Conservation (phyloP, 768 basidiomycete species). For the Hericium rajendrae region DNA sequence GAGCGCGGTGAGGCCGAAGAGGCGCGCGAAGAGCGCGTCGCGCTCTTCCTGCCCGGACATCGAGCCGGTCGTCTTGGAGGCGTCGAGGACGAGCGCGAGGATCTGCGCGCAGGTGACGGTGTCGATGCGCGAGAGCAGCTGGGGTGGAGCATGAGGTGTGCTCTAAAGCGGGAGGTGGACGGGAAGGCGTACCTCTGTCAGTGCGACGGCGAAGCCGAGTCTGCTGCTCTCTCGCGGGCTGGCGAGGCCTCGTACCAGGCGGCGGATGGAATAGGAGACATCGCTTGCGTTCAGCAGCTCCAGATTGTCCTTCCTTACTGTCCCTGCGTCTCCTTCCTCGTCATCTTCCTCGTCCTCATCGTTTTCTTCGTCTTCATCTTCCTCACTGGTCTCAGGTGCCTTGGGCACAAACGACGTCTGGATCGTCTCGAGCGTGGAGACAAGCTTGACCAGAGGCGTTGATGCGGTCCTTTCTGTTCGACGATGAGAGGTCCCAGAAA, state of each 20-base stretch:
- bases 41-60: slow-evolving; percentile 90
- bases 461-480: slow-evolving; percentile 68
- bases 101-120: slow-evolving; percentile 76
- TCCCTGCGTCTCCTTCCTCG: slow-evolving; percentile 32
- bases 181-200: slow-evolving; percentile 69
- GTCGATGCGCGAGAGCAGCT: slow-evolving; percentile 74
- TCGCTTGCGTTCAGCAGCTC: slow-evolving; percentile 76
- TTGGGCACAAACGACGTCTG: slow-evolving; percentile 56
- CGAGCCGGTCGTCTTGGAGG: slow-evolving; percentile 61
- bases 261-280: slow-evolving; percentile 83
- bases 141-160: slow-evolving; percentile 2
- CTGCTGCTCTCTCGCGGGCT: slow-evolving; percentile 91
- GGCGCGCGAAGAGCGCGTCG: slow-evolving; percentile 82
- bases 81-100: slow-evolving; percentile 60
- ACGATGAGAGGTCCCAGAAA: slow-evolving; percentile 89
- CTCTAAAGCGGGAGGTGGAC: neutral
- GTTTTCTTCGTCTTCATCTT: slow-evolving; percentile 25
- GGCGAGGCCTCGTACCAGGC: slow-evolving; percentile 80
- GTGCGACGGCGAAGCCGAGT: slow-evolving; percentile 89
- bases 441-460: slow-evolving; percentile 80
- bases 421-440: slow-evolving; percentile 76
- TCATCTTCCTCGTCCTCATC: slow-evolving; percentile 39
- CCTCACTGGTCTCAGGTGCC: slow-evolving; percentile 26
- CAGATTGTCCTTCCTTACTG: slow-evolving; percentile 29
- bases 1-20: slow-evolving; percentile 83